Base-by-base conservation (phyloP, 2,329 filamentous ascomycete genomes). In the Bretziella fagacearum region DNA sequence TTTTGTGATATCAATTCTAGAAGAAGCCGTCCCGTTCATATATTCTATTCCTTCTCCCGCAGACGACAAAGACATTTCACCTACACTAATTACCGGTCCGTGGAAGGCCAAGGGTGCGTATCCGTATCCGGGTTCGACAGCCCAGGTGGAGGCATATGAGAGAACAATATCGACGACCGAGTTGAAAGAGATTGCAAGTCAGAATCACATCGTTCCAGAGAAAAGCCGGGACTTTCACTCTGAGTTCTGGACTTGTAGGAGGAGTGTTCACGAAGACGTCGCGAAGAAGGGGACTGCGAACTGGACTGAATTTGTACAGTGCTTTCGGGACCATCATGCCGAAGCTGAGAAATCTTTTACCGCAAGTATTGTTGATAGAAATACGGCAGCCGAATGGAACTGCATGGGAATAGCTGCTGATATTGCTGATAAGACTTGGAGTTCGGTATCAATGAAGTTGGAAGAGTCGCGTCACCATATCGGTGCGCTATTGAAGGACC, bases 381-480 rank as follows among this genome's bases (percentile, higher is more conserved):
- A 57, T 20, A 53, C 46, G 30, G 44, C 47, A 3, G 44, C 27
- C 10, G 41, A 50, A 30, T 73, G 70, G 70, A 64, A 68, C 45
- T 69, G 65, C 47, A 55, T 36, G 3, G 65, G 59, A 6, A 56
- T 68, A 11, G 60, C 64, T 33, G 53, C 65, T 3, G 55, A 59
- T 15, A 56, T 62, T n/a, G 60, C 57, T 5, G 65, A 56, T 0
- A 55, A 58, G 45, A 56, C 48, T 18, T 77, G 71, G 70, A 60
- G 55, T 1, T 58, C 64, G 37, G 69, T 74, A 55, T 63, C 62
- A 26, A 59, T 77, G 15, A 55, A 57, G 54, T 62, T 81, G 18
- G 69, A 71, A 52, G 77, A 84, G 62, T 81, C 81, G 67, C 69
- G 70, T 47, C 81, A 85, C 58, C 65, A 66, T 39, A 66, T 85